Evolutionary conservation across 371 early-diverging fungal genomes (phyloP).

Genomic region (Mortierella sp.): DNA sequence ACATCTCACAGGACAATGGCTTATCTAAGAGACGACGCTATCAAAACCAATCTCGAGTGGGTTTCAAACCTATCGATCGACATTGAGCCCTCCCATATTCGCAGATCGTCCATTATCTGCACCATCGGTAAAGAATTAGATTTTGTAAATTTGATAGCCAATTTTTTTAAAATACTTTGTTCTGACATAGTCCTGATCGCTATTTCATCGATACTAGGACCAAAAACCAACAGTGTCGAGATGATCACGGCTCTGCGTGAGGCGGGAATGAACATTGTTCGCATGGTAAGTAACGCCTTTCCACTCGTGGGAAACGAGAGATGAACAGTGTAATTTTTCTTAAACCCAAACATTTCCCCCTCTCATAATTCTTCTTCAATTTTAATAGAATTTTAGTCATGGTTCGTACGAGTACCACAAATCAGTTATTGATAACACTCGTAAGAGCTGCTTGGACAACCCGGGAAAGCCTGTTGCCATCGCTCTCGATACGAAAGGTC

Average conservation of each 20-base stretch:
- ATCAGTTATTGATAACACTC: conserved; percentile 83
- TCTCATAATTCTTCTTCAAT: background rate
- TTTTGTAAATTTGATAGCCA: background rate
- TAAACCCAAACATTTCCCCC: background rate
- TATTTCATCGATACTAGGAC: conserved; percentile 55
- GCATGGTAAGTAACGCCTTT: conserved; percentile 66
- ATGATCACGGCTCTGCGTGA: conserved; percentile 85
- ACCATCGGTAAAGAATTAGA: conserved; percentile 74
- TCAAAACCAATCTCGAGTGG: conserved; percentile 77
- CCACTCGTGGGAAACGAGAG: background rate
- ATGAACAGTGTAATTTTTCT: background rate
- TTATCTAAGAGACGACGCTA: conserved; percentile 28
- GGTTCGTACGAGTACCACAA: conserved; percentile 94
- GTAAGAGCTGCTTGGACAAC: conserved; percentile 63
- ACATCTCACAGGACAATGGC: conserved; percentile 15
- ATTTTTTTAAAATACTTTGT: background rate
- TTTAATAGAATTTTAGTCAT: conserved; percentile 86
- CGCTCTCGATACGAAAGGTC: conserved; percentile 90
- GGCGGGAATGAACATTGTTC: conserved; percentile 95
- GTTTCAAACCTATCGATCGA: conserved; percentile 76
- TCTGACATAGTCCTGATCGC: background rate
- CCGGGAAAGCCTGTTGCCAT: conserved; percentile 83
- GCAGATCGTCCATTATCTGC: conserved; percentile 88
- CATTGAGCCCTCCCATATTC: conserved; percentile 68
- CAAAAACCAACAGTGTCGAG: conserved; percentile 84